Percentiles rank a stretch among this genome's conserved stretches.
Evolutionary conservation across 139 green algal genomes (phyloP).

Genomic region (Tetradesmus obliquus): DNA sequence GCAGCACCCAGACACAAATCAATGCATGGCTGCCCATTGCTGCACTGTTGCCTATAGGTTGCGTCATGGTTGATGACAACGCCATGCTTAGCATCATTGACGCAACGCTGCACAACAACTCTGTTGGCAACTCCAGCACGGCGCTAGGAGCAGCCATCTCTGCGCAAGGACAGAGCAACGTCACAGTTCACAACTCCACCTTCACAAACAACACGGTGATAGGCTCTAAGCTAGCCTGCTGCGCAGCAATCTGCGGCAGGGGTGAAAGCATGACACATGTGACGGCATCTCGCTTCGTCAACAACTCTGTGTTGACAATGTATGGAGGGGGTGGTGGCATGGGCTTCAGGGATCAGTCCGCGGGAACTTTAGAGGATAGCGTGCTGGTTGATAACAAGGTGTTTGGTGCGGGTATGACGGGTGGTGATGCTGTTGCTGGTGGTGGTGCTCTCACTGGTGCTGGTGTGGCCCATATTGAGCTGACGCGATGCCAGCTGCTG

Average conservation of each 20-base stretch:
- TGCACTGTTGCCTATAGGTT: not conserved
- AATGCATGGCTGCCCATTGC: not conserved
- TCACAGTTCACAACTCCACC: not conserved
- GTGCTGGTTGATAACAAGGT: not conserved
- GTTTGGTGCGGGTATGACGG: not conserved
- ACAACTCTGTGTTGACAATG: not conserved
- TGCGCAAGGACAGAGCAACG: not conserved
- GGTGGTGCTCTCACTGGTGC: not conserved
- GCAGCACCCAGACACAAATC: not conserved
- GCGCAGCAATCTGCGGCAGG: not conserved
- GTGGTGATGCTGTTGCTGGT: not conserved
- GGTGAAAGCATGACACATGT: not conserved
- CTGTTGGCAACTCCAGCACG: not conserved
- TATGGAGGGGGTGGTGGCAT: not conserved
- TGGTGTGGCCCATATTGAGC: not conserved
- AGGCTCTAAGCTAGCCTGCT: not conserved
- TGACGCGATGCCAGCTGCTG: not conserved
- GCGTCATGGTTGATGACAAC: not conserved
- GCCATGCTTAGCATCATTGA: not conserved
- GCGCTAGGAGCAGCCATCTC: not conserved
- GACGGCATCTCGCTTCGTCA: not conserved
- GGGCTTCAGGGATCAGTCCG: not conserved
- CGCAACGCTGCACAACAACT: not conserved
- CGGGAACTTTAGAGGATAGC: not conserved
- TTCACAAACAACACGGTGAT: conserved; percentile 14